These are phyloP conservation scores for Rhizopus delemar DNA, from an alignment of 371 early-diverging fungal genomes.

Conservation along the genomic window DNA sequence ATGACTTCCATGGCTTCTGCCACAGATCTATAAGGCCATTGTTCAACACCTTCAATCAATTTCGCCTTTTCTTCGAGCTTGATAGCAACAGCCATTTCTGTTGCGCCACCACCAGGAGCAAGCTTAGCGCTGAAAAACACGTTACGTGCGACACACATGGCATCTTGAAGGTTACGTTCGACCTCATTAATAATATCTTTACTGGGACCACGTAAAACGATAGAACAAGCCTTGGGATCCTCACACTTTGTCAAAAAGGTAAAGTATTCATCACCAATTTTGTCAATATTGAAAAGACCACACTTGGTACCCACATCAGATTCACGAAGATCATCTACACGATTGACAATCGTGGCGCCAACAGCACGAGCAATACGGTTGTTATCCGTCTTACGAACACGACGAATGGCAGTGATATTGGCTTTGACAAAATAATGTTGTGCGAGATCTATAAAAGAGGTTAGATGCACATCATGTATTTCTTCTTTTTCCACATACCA, in stretches of 20 bases:
- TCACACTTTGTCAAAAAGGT: constrained; percentile 94
- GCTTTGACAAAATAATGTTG: constrained; percentile 97
- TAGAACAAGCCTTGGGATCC: constrained; percentile 98
- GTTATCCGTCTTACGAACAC: constrained; percentile 99
- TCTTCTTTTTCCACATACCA: constrained; percentile 48
- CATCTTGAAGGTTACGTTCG: constrained; percentile 99
- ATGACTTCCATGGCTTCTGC: constrained; percentile 98
- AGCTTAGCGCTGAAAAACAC: constrained; percentile 93
- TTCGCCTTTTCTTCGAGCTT: constrained; percentile 89
- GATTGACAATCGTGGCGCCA: constrained; percentile 97
- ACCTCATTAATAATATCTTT: constrained; percentile 99
- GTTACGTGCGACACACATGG: constrained; percentile 98
- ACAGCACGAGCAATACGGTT: constrained; percentile 98
- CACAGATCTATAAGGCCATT: constrained; percentile 95
- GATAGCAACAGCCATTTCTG: constrained; percentile 98
- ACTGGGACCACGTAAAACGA: constrained; percentile 97
- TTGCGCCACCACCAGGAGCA: constrained; percentile 99
- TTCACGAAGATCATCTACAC: constrained; percentile 96
- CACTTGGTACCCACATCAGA: constrained; percentile 95
- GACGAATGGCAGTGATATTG: constrained; percentile 98
- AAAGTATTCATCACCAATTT: constrained; percentile 99
- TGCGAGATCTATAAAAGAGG: constrained; percentile 74
- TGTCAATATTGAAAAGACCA: constrained; percentile 94
- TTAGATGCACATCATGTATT: background rate
- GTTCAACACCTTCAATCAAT: constrained; percentile 87